Evolutionary conservation across 768 basidiomycete species (phyloP), one percentile per base, ranked within the genome.

Genomic region (Tylopilus felleus): DNA sequence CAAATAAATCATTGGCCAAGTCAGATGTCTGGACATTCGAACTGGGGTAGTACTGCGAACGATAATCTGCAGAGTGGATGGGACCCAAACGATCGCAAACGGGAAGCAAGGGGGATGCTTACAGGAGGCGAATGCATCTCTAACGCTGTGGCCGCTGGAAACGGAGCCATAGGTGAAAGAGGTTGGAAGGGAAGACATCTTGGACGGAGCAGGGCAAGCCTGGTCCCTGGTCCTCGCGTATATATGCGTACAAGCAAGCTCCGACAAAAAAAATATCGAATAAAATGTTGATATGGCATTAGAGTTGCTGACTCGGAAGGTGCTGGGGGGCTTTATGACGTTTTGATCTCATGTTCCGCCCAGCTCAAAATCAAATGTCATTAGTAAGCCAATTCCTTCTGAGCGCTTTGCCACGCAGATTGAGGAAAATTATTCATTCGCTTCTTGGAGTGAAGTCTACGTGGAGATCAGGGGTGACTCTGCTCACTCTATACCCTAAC

Each of bases 11-110:
- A 49, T 73, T 73, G 17, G 68, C 71, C 8, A 71, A 63, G 52
- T 81, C 78, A 7, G 76, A 72, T 4, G 79, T 73, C n/a, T 77
- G 78, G 23, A 85, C 77, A 29, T 77, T 76, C 8, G 83, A 82
- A 47, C 80, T 81, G 21, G 82, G 82, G 38, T 88, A 77, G 62
- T 80, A 85, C 63, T 88, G 86, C 8, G 85, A 74, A 28, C 88
- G 80, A 50, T 81, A 82, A 65, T 89, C 88, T 90, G 58, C 19
- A 55, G 52, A 51, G 19, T 22, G 53, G 12, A 47, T 57, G 27
- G 51, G 43, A 40, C 25, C n/a, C 35, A 27, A 59, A 49, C 9
- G 12, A 45, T 21, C 28, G 21, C 9, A 43, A 55, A 2, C 17
- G 25, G 38, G 43, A 23, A 4, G 35, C 14, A n/a, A 22, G 29